phyloP scores from a whole-genome alignment of 164 flowering plant genomes.

The Chloranthus sessilifolius region DNA sequence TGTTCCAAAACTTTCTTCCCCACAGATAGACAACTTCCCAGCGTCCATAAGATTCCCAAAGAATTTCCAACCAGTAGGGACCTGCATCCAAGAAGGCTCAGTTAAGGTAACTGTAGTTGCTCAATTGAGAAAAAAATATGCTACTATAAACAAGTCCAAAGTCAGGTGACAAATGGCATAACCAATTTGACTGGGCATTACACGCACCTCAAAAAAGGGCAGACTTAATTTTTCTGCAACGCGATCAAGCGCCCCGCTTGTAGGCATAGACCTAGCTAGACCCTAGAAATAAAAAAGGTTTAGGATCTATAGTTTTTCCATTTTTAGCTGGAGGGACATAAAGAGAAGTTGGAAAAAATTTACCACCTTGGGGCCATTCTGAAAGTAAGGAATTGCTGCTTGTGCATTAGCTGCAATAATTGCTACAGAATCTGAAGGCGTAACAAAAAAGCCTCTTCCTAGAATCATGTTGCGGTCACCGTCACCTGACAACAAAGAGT shows the following conservation, averaged over 20 bases:
- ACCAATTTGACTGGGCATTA: background rate
- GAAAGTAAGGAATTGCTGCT: constrained; percentile 87
- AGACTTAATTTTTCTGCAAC: constrained; percentile 83
- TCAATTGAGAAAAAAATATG: constrained; percentile 1
- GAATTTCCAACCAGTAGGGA: constrained; percentile 99
- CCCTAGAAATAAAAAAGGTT: constrained; percentile 41
- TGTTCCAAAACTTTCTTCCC: constrained; percentile 99
- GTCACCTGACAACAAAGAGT: constrained; percentile 59
- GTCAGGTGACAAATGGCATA: too few relatives aligned
- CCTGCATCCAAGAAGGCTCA: constrained; percentile 39
- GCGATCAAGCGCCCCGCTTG: constrained; percentile 97
- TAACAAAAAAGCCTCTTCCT: constrained; percentile 76
- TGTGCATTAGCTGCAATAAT: constrained; percentile 95
- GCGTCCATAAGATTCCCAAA: constrained; percentile 99
- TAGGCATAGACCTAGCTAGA: constrained; percentile 98
- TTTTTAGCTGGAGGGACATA: background rate
- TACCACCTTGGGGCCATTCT: constrained; percentile 73
- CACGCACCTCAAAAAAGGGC: constrained; percentile 83
- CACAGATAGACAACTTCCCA: constrained; percentile 91
- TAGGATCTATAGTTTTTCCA: background rate
- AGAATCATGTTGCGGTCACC: constrained; percentile 99
- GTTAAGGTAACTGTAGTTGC: constrained; percentile 5
- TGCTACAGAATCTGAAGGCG: constrained; percentile 98
- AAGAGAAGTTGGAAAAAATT: background rate
- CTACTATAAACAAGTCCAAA: too few relatives aligned